phyloP scores from a whole-genome alignment of 108 stramenopile species.

The Fistulifera solaris region DNA sequence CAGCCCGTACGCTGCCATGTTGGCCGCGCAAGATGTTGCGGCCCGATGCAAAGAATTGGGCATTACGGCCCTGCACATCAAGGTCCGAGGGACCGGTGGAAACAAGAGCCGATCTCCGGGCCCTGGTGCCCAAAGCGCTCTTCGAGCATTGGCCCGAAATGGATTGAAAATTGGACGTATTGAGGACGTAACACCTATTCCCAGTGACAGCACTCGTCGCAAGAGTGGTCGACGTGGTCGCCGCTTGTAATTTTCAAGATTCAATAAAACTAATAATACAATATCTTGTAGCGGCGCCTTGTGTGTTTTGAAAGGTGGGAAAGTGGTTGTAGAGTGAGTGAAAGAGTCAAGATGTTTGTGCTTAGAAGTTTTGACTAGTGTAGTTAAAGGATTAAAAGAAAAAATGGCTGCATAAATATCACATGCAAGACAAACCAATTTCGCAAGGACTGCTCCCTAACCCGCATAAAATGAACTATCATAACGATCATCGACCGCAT shows the following conservation, averaged over 20 bases:
- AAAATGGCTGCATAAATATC: no score
- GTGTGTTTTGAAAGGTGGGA: no score
- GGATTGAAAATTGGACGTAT: conserved; percentile 99
- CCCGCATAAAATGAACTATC: conserved; percentile 7
- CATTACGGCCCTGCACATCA: conserved; percentile 99
- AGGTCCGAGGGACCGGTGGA: conserved; percentile 99
- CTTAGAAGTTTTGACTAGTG: no score
- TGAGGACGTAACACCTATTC: conserved; percentile 99
- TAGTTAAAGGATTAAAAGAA: no score
- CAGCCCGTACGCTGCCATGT: conserved; percentile 99
- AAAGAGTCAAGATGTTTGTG: no score
- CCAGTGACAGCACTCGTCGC: conserved; percentile 96
- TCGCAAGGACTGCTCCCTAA: conserved; percentile 3
- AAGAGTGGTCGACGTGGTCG: conserved; percentile 99
- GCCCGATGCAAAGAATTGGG: conserved; percentile 94
- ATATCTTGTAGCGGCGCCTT: neutral
- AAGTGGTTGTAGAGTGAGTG: no score
- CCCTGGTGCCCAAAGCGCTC: conserved; percentile 97
- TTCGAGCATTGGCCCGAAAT: conserved; percentile 95
- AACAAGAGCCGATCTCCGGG: conserved; percentile 94
- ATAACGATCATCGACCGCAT: conserved; percentile 20
- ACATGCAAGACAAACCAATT: no score
- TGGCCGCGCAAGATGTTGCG: conserved; percentile 99
- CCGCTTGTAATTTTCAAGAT: conserved; percentile 77
- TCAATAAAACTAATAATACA: neutral